phyloP scores from a whole-genome alignment of 805 yeast species.

The Sungouiella thailandica region DNA sequence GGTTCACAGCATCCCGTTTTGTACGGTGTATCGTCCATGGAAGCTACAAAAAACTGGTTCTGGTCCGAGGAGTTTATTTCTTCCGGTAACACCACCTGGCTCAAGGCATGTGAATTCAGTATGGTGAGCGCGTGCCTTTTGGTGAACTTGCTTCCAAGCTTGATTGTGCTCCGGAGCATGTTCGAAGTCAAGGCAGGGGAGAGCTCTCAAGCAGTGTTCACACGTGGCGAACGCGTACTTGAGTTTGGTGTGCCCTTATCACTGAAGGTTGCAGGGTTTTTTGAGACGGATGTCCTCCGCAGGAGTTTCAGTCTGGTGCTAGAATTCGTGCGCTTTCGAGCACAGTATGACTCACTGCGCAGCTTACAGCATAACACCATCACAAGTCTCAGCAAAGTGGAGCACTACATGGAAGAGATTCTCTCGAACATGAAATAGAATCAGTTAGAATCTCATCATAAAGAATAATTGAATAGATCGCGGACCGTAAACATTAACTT shows the following conservation, averaged over 20 bases:
- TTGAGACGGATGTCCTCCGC: constrained; percentile 3
- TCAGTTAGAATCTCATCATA: too few species aligned
- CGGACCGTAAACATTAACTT: too few species aligned
- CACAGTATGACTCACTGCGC: constrained; percentile 6
- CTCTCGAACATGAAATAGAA: constrained; percentile 5
- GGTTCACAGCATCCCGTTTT: constrained; percentile 1
- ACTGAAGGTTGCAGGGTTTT: not conserved
- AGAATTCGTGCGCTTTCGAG: constrained; percentile 11
- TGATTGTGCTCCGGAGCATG: constrained; percentile 15
- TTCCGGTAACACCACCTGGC: constrained; percentile 13
- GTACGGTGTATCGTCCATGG: constrained; percentile 1
- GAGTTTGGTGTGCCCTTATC: not conserved
- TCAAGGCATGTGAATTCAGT: constrained; percentile 16
- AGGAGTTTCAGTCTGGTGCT: constrained; percentile 7
- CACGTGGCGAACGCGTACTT: too few species aligned
- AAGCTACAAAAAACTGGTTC: not conserved
- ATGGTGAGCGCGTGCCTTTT: constrained; percentile 13
- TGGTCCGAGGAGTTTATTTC: constrained; percentile 1
- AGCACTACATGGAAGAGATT: constrained; percentile 17
- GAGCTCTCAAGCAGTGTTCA: not conserved
- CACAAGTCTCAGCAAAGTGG: constrained; percentile 15
- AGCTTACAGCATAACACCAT: constrained; percentile 11
- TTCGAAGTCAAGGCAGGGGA: constrained; percentile 1
- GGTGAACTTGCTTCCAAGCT: constrained; percentile 15
- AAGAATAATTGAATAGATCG: too few species aligned